Conservation (phyloP, 108 stramenopile genomes). For the Fistulifera solaris region DNA sequence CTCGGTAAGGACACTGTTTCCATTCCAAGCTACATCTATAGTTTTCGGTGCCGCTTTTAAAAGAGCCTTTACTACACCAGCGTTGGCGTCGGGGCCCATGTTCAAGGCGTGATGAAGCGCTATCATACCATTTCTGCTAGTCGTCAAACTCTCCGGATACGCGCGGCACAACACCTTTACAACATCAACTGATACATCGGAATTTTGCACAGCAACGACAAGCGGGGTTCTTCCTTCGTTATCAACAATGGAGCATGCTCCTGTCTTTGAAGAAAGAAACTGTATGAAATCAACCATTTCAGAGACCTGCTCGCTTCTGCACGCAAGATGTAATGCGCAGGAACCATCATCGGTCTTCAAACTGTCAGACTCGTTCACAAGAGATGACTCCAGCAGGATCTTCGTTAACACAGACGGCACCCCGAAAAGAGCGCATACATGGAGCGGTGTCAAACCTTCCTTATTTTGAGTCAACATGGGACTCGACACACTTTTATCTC, state of each 20-base stretch:
- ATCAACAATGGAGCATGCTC: conserved; percentile 27
- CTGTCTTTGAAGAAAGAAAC: conserved; percentile 21
- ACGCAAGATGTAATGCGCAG: conserved; percentile 23
- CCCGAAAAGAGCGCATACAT: conserved; percentile 48
- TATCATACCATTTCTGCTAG: conserved; percentile 31
- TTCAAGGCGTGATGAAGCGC: conserved; percentile 55
- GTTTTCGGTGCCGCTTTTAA: conserved; percentile 44
- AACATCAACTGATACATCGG: conserved; percentile 28
- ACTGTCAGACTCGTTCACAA: conserved; percentile 27
- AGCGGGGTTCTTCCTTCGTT: conserved; percentile 30
- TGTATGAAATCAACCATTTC: conserved; percentile 16
- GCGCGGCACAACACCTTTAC: conserved; percentile 38
- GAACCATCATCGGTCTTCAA: conserved; percentile 31
- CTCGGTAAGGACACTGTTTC: background rate
- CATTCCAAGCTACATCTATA: conserved; percentile 14
- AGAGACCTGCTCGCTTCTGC: conserved; percentile 4
- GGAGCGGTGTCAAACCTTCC: conserved; percentile 39
- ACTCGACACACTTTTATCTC: no score
- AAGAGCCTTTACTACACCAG: conserved; percentile 36
- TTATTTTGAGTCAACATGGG: conserved; percentile 7
- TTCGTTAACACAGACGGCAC: conserved; percentile 28
- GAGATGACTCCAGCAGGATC: conserved; percentile 28
- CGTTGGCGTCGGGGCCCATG: conserved; percentile 24
- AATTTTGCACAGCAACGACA: conserved; percentile 44
- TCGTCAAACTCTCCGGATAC: conserved; percentile 36